A percentile compares a stretch with the other conserved stretches of the same genome.
Evolutionary conservation across 2,329 filamentous ascomycete species (phyloP).

Genomic region (Raffaelea ambrosiae): DNA sequence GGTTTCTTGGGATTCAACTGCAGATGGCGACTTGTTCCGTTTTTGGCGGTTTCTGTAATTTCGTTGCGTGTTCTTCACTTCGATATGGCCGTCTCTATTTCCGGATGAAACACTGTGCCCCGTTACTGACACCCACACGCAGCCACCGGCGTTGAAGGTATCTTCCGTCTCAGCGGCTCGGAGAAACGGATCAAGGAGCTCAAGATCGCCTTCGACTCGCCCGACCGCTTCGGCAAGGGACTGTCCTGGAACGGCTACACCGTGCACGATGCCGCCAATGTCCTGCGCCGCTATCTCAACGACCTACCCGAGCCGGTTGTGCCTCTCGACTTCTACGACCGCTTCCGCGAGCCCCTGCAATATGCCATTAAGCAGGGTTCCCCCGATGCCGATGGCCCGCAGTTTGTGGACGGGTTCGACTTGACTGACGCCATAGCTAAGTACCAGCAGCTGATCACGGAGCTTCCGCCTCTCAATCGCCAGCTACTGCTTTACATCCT

Average conservation of each 20-base stretch:
- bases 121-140: conserved; percentile 12
- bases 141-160: conserved; percentile 94
- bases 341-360: conserved; percentile 77
- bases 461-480: conserved; percentile 84
- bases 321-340: conserved; percentile 84
- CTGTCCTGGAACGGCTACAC: conserved; percentile 97
- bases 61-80: too few relatives aligned
- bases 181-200: conserved; percentile 98
- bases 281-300: conserved; percentile 90
- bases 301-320: conserved; percentile 95
- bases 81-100: too few relatives aligned
- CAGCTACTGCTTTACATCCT: conserved; percentile 93
- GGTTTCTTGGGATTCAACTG: too few relatives aligned
- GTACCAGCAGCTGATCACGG: conserved; percentile 87
- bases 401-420: conserved; percentile 67
- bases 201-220: conserved; percentile 84
- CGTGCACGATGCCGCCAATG: conserved; percentile 95
- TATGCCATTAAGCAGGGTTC: conserved; percentile 64
- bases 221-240: conserved; percentile 91
- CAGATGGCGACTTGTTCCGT: too few relatives aligned
- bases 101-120: too few relatives aligned
- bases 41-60: too few relatives aligned
- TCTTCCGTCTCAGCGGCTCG: conserved; percentile 91
- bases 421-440: conserved; percentile 65
- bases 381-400: conserved; percentile 58